Conservation (phyloP, 768 basidiomycete species). For the Sarcodon sp. region DNA sequence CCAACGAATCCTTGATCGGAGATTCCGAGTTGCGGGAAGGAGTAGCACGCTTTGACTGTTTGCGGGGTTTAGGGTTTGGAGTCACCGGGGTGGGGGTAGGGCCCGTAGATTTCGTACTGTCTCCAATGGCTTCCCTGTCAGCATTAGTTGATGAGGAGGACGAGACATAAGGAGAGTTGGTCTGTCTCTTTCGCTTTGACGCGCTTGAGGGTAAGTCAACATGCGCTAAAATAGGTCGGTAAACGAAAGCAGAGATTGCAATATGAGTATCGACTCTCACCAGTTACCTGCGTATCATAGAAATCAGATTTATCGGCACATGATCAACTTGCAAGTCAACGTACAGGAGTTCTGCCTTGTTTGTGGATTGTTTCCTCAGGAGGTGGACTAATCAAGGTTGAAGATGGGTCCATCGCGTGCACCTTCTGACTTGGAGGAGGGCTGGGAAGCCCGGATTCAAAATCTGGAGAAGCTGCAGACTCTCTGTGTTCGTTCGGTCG, state of each 20-base stretch:
- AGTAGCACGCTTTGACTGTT: slow-evolving; percentile 19
- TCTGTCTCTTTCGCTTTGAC: slow-evolving; percentile 27
- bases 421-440: slow-evolving; percentile 12
- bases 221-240: slow-evolving; percentile 2
- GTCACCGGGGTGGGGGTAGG: slow-evolving; percentile 25
- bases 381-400: slow-evolving; percentile 43
- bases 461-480: background rate
- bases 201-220: slow-evolving; percentile 2
- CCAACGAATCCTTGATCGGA: slow-evolving; percentile 11
- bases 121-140: slow-evolving; percentile 2
- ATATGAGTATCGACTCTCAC: slow-evolving; percentile 6
- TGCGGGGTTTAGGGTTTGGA: slow-evolving; percentile 52
- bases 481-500: too few species aligned
- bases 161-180: slow-evolving; percentile 9
- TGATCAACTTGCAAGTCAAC: slow-evolving; percentile 14
- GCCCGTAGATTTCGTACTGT: slow-evolving; percentile 11
- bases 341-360: slow-evolving; percentile 8
- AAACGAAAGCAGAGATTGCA: slow-evolving; percentile 13
- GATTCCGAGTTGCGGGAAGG: slow-evolving; percentile 12
- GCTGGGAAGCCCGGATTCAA: slow-evolving; percentile 11
- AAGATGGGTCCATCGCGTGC: slow-evolving; percentile 15
- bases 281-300: slow-evolving; percentile 1
- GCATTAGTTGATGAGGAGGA: slow-evolving; percentile 1
- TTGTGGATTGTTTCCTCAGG: slow-evolving; percentile 39
- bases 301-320: background rate